Evolutionary conservation across 2,329 filamentous ascomycete genomes (phyloP).

Genomic region (Byssochlamys sp.): DNA sequence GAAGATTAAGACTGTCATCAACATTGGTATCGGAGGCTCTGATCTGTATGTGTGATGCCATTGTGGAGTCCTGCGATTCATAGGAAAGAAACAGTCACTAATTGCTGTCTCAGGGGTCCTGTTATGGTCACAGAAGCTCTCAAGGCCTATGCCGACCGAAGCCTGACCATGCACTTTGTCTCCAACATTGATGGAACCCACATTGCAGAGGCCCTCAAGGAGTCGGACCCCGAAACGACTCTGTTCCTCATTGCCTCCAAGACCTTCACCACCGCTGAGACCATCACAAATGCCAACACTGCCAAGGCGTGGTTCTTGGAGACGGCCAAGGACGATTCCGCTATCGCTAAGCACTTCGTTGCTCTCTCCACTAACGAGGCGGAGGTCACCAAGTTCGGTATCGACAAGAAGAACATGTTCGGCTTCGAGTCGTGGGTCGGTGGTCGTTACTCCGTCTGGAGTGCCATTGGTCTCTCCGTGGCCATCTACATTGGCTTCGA

Average conservation of each 20-base stretch:
- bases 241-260: constrained; percentile 97
- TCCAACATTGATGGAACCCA: constrained; percentile 99
- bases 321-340: constrained; percentile 59
- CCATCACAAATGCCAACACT: constrained; percentile 89
- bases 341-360: constrained; percentile 96
- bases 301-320: constrained; percentile 96
- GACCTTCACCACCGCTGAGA: constrained; percentile 98
- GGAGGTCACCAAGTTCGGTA: constrained; percentile 97
- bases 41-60: constrained; percentile 64
- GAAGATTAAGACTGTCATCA: constrained; percentile 92
- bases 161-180: constrained; percentile 89
- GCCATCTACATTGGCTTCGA: constrained; percentile 91
- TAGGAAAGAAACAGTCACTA: constrained; percentile 6
- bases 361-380: constrained; percentile 90
- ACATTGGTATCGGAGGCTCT: constrained; percentile 94
- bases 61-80: background rate
- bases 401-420: constrained; percentile 99
- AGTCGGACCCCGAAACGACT: constrained; percentile 92
- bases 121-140: constrained; percentile 98
- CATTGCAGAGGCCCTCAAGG: constrained; percentile 80
- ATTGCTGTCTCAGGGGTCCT: constrained; percentile 55
- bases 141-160: constrained; percentile 80
- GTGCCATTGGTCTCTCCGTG: constrained; percentile 90
- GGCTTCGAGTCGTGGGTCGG: constrained; percentile 98
- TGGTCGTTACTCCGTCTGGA: constrained; percentile 97